These are phyloP conservation scores for Lupinus albus DNA, from an alignment of 306 rosid genomes.

Conservation along the genomic window DNA sequence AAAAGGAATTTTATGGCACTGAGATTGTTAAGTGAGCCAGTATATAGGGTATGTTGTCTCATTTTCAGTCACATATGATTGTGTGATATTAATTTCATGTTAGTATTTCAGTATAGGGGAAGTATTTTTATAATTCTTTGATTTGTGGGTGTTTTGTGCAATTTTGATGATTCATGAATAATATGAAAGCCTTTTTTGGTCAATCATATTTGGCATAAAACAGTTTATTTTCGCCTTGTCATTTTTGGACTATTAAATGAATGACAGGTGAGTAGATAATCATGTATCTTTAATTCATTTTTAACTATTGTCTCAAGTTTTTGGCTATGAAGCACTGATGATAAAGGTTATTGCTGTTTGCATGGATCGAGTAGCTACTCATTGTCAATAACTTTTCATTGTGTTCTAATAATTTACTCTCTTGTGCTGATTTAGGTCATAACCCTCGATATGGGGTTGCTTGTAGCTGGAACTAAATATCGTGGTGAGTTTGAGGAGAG, in stretches of 20 bases:
- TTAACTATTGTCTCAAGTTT: constrained; percentile 11
- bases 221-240: too few species aligned
- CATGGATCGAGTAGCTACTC: constrained; percentile 17
- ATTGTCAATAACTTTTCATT: constrained; percentile 8
- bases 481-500: constrained; percentile 99
- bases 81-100: constrained; percentile 7
- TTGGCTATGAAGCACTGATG: constrained; percentile 1
- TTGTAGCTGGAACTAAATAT: constrained; percentile 97
- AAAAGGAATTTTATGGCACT: constrained; percentile 19
- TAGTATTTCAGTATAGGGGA: constrained; percentile 4
- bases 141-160: constrained; percentile 7
- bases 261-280: constrained; percentile 9
- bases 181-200: too few species aligned
- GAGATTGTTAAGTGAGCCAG: constrained; percentile 14
- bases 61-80: constrained; percentile 9
- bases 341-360: constrained; percentile 2
- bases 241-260: too few species aligned
- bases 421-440: constrained; percentile 65
- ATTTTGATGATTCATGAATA: constrained; percentile 19
- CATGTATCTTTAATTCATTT: not conserved
- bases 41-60: constrained; percentile 2
- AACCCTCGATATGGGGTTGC: constrained; percentile 97
- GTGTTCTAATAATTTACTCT: constrained; percentile 38
- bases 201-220: too few species aligned
- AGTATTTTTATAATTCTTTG: not conserved